Percentiles rank a stretch among this genome's conserved stretches.
These are phyloP conservation scores for Kentomonas sorsogonicus DNA, from an alignment of 208 protist species.

Conservation along the genomic window DNA sequence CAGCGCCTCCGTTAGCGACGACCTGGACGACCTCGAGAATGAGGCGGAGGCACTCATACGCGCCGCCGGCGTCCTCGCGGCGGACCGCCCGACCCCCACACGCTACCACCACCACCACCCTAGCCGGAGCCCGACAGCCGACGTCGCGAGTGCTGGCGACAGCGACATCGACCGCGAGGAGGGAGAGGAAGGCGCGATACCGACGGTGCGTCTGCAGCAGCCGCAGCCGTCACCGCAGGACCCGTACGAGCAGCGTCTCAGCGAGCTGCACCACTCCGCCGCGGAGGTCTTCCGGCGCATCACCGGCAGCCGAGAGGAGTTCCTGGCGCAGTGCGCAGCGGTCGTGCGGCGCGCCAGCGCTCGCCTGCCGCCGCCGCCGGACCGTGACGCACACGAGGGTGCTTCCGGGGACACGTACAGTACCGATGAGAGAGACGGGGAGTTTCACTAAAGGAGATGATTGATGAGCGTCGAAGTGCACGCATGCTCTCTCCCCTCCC, in stretches of 20 bases:
- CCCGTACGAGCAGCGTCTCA: constrained; percentile 53
- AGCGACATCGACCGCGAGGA: not conserved
- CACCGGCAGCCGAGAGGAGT: constrained; percentile 64
- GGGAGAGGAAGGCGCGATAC: not conserved
- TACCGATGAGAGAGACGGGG: too few relatives aligned
- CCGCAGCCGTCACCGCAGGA: constrained; percentile 7
- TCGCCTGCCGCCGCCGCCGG: too few relatives aligned
- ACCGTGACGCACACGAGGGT: not conserved
- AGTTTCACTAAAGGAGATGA: too few relatives aligned
- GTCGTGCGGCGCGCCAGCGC: constrained; percentile 46
- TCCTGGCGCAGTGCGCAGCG: constrained; percentile 62
- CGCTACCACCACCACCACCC: not conserved
- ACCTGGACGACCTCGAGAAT: too few relatives aligned
- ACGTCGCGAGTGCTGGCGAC: not conserved
- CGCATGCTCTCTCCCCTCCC: too few relatives aligned
- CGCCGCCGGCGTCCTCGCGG: not conserved
- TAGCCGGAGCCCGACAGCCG: too few relatives aligned
- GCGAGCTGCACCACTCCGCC: constrained; percentile 60
- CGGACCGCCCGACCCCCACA: not conserved
- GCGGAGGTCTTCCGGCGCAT: constrained; percentile 69
- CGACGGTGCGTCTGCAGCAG: not conserved
- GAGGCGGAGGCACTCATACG: too few relatives aligned
- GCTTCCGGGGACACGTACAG: too few relatives aligned
- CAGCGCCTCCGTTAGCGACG: too few relatives aligned
- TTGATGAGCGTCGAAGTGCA: too few relatives aligned